Base-by-base conservation (phyloP, 208 protist species). In the Acanthamoeba sp. region DNA sequence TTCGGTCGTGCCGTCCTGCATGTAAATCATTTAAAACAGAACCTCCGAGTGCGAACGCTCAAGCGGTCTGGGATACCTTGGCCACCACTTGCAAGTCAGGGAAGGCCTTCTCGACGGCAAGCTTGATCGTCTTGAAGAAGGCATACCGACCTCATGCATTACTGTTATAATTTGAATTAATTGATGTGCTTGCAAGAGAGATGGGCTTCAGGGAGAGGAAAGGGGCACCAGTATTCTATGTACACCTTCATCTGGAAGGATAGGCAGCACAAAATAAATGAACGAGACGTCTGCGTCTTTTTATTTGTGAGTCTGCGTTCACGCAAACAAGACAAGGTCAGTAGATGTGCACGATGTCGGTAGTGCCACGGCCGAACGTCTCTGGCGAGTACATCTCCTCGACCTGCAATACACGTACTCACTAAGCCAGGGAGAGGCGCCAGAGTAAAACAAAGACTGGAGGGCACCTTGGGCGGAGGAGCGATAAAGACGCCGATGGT, bases 331-430 rank as follows among this genome's bases (percentile, higher is more conserved):
- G 48, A 0, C 48, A 14, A 3, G 45, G 48, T 59, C 55, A 91
- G 57, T 24, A 64, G 42, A 91, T 16, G 85, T 91, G 85, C 32
- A 91, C 85, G 3, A 64, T 20, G 10, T 64, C 50, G 12, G 85
- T 73, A 22, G 85, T 73, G 34, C 85, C 85, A 12, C 85, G 50
- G 24, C 85, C 85, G 32, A 91, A 91, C 34, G 85, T 91, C 85
- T 91, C 85, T 0, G 85, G 85, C 27, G 50, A 52, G 59, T 91
- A 91, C 85, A 91, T 91, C 85, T 91, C 85, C 57, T 91, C 85
- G 16, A 71, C 85, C 66, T 76, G 20, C 55, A 62, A 52, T 52
- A 12, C 20, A 62, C 20, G 55, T 29, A n/a, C n/a, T n/a, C n/a
- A n/a, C n/a, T n/a, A n/a, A n/a, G n/a, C n/a, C n/a, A n/a, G n/a